Evolutionary conservation across 345 rosid genomes (phyloP).

Genomic region (Gossypium mustelinum): DNA sequence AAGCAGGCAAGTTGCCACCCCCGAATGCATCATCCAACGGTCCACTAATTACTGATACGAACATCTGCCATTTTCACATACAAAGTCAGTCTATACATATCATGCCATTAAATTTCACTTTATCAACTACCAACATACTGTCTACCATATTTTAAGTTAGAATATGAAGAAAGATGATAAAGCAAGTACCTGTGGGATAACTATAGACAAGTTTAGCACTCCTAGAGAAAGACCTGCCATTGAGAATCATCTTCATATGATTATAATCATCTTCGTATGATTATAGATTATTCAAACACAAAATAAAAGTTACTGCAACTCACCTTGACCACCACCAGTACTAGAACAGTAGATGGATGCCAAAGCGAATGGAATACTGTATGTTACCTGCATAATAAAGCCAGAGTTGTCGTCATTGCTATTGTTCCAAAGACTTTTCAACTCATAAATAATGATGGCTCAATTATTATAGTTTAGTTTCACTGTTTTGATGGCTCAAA

Average conservation of each 20-base stretch:
- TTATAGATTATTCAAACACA: too few relatives aligned
- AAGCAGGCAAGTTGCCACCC: conserved; percentile 62
- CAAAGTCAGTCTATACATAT: background rate
- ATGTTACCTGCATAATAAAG: conserved; percentile 57
- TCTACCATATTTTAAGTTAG: too few relatives aligned
- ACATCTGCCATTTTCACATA: conserved; percentile 43
- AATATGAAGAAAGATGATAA: background rate
- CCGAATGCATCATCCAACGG: conserved; percentile 67
- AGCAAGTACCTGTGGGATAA: conserved; percentile 30
- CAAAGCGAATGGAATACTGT: conserved; percentile 84
- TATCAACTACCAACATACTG: too few relatives aligned
- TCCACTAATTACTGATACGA: conserved; percentile 64
- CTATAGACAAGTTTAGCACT: conserved; percentile 35
- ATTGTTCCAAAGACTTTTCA: background rate
- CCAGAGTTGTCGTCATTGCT: background rate
- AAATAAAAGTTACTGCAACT: background rate
- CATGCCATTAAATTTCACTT: too few relatives aligned
- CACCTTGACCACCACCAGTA: conserved; percentile 89
- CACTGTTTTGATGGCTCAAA: too few relatives aligned
- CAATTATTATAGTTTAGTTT: too few relatives aligned
- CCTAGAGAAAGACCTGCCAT: conserved; percentile 34
- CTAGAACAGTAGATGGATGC: conserved; percentile 69
- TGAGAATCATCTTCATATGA: background rate
- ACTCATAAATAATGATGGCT: too few relatives aligned
- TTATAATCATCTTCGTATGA: too few relatives aligned